Base-by-base conservation (phyloP, 257 asterid species). In the Ophiorrhiza pumila region DNA sequence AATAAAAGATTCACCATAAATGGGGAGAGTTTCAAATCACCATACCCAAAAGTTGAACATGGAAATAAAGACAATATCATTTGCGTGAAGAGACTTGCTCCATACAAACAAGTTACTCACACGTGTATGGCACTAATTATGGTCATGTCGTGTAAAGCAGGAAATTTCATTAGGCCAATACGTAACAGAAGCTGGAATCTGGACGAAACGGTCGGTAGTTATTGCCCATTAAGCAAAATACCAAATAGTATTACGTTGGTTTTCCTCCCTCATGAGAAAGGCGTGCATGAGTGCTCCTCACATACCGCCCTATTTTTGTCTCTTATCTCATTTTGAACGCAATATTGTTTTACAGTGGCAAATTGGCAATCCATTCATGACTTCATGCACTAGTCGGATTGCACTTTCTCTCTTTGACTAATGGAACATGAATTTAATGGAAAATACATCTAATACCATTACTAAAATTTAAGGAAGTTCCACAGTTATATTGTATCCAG, bases 91-190 rank as follows among this genome's bases (percentile, higher is more conserved):
- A n/a, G n/a, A 47, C 20, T 22, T 13, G 17, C 4, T 2, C 5
- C 3, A 47, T 1, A 2, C 42, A 34, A 61, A 31, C 42, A 31
- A 62, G 68, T 62, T 62, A 34, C 45, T 34, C 46, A 31, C 45
- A 62, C 68, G 68, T 62, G 68, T 62, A 34, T 62, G 68, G 47
- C 68, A 62, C 68, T 62, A n/a, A 32, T 3, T 20, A 2, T 32
- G 8, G 37, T 32, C 20, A 62, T 62, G 68, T 57, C 27, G 68
- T 62, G 68, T 62, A 62, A 62, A 62, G 68, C 14, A 3, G 68
- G 37, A 41, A 41, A 13, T 32, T 15, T 34, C 22, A 25, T 34
- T 62, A 18, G 68, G 68, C 41, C 5, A 1, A n/a, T 34, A 62
- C 68, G 68, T 34, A 62, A 62, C 68, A 7, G 11, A n/a, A 62